A percentile compares a stretch with the other conserved stretches of the same genome.
These are phyloP conservation scores for Botrytis porri DNA, from an alignment of 2,329 filamentous ascomycete genomes.

Conservation along the genomic window DNA sequence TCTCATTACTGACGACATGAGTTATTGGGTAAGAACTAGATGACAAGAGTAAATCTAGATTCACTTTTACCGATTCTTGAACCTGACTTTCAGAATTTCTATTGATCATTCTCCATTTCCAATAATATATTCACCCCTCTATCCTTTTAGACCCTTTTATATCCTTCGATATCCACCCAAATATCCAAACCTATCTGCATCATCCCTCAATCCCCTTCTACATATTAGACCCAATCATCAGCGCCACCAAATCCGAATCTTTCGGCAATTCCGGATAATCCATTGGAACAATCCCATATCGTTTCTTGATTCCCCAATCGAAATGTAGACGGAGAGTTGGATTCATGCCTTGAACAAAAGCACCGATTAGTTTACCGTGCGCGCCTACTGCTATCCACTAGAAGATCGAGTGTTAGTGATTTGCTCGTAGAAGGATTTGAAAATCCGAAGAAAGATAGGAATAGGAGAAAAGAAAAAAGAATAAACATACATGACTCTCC, in stretches of 20 bases:
- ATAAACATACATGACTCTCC: conserved; percentile 39
- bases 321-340: conserved; percentile 38
- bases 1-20: accelerated
- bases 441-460: accelerated
- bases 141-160: not conserved
- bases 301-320: conserved; percentile 30
- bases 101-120: not conserved
- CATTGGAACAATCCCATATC: conserved; percentile 34
- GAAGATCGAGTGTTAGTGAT: not conserved
- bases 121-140: not conserved
- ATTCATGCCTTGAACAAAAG: conserved; percentile 47
- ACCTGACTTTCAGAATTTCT: not conserved
- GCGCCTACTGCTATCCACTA: conserved; percentile 45
- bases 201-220: not conserved
- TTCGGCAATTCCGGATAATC: conserved; percentile 35
- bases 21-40: not conserved
- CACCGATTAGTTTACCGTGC: conserved; percentile 41
- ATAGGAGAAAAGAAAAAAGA: too few species aligned
- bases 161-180: not conserved
- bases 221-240: conserved; percentile 44
- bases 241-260: conserved; percentile 42
- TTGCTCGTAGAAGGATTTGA: not conserved
- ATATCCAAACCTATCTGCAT: not conserved
- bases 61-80: too few species aligned
- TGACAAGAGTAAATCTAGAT: not conserved